These are phyloP conservation scores for Ceratobasidium sp. DNA, from an alignment of 1,284 basidiomycete species.

Conservation along the genomic window DNA sequence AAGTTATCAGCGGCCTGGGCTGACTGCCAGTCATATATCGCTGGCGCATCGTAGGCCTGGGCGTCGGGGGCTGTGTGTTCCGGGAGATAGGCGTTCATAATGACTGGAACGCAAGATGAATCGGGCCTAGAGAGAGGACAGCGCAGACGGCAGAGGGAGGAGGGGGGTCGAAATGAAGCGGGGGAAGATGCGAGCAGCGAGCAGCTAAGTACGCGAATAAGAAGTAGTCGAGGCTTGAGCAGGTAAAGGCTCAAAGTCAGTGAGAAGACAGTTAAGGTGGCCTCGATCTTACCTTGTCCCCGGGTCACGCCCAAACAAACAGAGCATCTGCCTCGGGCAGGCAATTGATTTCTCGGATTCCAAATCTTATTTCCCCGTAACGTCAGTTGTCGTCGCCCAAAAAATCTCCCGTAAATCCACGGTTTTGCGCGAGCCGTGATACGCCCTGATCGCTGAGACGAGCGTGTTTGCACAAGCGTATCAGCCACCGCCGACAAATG, in stretches of 20 bases:
- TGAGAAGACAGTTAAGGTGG: background rate
- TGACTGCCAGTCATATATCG: slow-evolving; percentile 7
- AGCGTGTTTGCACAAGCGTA: background rate
- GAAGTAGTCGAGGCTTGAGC: no score
- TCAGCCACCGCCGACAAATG: slow-evolving; percentile 26
- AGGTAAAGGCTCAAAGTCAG: no score
- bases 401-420: slow-evolving; percentile 28
- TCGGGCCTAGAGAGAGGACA: no score
- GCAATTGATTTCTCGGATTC: slow-evolving; percentile 38
- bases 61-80: no score
- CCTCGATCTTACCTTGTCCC: slow-evolving; percentile 27
- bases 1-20: no score
- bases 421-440: background rate
- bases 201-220: background rate
- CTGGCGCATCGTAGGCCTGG: background rate
- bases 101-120: no score
- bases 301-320: slow-evolving; percentile 21
- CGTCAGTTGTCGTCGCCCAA: slow-evolving; percentile 29
- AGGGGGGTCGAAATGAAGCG: slow-evolving; percentile 37
- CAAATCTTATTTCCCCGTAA: slow-evolving; percentile 42
- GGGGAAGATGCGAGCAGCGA: background rate
- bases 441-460: slow-evolving; percentile 20
- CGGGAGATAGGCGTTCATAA: background rate
- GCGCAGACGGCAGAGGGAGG: background rate
- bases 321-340: slow-evolving; percentile 22